A percentile compares a stretch with the other conserved stretches of the same genome.
Evolutionary conservation across 2,329 filamentous ascomycete species (phyloP).

Genomic region (Zymoseptoria tritici): DNA sequence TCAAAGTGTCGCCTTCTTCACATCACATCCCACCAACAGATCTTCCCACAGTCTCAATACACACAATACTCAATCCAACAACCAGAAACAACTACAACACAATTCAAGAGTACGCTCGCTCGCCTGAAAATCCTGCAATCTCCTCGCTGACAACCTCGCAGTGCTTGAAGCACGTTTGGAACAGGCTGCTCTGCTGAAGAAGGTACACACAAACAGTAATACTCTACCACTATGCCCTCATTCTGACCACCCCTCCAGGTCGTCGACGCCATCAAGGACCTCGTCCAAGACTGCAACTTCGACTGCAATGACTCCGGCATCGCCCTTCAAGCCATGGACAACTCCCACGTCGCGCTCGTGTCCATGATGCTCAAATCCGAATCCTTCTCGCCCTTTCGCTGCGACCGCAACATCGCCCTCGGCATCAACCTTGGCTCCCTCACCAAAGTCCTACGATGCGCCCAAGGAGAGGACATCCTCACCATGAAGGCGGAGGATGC

Average conservation of each 20-base stretch:
- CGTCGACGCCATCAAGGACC: conserved; percentile 97
- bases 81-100: background rate
- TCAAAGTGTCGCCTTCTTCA: background rate
- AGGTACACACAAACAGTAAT: conserved; percentile 50
- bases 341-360: conserved; percentile 96
- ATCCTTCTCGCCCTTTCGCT: conserved; percentile 88
- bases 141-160: conserved; percentile 26
- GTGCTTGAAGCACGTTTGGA: conserved; percentile 97
- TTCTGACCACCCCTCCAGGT: conserved; percentile 52
- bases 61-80: background rate
- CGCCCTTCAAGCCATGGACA: conserved; percentile 98
- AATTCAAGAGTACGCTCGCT: conserved; percentile 8
- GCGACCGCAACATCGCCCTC: conserved; percentile 97
- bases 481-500: conserved; percentile 97
- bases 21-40: background rate
- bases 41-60: background rate
- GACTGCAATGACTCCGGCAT: conserved; percentile 99
- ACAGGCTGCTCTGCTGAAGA: conserved; percentile 90
- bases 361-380: conserved; percentile 98
- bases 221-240: background rate
- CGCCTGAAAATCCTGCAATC: background rate
- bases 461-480: conserved; percentile 87
- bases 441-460: conserved; percentile 92
- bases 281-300: conserved; percentile 99
- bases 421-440: conserved; percentile 95